These are phyloP conservation scores for Eimeria necatrix DNA, from an alignment of 169 alveolate genomes.

Conservation along the genomic window DNA sequence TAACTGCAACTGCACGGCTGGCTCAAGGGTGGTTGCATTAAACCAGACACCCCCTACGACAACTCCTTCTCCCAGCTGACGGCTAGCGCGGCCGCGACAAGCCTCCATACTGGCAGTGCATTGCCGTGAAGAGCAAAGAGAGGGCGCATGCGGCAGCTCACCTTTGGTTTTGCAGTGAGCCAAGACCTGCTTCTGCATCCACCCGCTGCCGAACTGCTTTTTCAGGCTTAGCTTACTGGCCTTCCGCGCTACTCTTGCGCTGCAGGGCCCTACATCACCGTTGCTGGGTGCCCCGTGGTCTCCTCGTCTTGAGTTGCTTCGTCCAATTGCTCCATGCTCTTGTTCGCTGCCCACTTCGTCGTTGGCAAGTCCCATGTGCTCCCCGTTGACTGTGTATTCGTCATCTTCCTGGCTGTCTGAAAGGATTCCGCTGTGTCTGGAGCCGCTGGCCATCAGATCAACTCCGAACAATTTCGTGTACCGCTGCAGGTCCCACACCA, in stretches of 20 bases:
- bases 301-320: neutral
- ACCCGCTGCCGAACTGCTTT: constrained; percentile 57
- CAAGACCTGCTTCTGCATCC: constrained; percentile 50
- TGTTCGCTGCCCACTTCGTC: neutral
- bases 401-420: constrained; percentile 47
- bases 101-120: neutral
- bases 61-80: neutral
- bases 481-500: constrained; percentile 77
- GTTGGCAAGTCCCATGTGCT: neutral
- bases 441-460: constrained; percentile 57
- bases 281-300: neutral
- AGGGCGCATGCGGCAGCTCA: neutral
- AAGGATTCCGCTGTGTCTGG: neutral
- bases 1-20: constrained; percentile 64
- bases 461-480: constrained; percentile 70
- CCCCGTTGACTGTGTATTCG: neutral
- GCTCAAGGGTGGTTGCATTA: constrained; percentile 20
- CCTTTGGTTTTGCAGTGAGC: constrained; percentile 13
- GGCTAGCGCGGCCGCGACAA: neutral
- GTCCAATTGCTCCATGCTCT: neutral
- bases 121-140: neutral
- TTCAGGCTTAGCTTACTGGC: constrained; percentile 60
- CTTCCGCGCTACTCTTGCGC: constrained; percentile 9
- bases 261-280: neutral
- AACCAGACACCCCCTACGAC: constrained; percentile 51